A percentile compares a stretch with the other conserved stretches of the same genome.
These are phyloP conservation scores for Taphrina wiesneri DNA, from an alignment of 1,139 yeast species.

Conservation along the genomic window DNA sequence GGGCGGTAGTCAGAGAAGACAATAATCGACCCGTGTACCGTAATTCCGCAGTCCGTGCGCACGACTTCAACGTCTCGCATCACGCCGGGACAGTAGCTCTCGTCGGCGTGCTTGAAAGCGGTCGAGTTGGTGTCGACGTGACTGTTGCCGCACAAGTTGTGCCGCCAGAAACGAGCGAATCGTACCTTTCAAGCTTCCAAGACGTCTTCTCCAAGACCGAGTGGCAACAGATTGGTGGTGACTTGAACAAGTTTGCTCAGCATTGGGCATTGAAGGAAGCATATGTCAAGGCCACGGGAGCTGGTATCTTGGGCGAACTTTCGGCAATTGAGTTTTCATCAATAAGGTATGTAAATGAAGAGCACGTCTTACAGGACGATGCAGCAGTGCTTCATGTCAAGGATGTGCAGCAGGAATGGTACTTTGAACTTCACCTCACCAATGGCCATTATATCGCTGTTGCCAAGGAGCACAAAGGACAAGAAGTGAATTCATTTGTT, in stretches of 20 bases:
- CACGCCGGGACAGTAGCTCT: conserved; percentile 38
- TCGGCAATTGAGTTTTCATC: conserved; percentile 36
- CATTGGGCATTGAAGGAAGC: conserved; percentile 41
- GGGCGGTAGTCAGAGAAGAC: not conserved
- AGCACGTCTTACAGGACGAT: not conserved
- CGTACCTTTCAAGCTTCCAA: conserved; percentile 36
- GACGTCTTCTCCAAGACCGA: conserved; percentile 37
- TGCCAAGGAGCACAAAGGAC: not conserved
- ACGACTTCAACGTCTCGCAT: conserved; percentile 40
- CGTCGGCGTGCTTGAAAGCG: conserved; percentile 28
- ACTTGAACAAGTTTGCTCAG: conserved; percentile 27
- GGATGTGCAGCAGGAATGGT: not conserved
- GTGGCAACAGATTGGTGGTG: conserved; percentile 19
- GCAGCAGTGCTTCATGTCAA: not conserved
- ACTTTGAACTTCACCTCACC: not conserved
- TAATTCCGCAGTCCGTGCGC: conserved; percentile 11
- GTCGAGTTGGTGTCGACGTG: conserved; percentile 37
- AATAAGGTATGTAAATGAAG: conserved; percentile 25
- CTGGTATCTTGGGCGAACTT: conserved; percentile 38
- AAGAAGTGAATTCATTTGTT: not conserved
- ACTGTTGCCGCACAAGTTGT: conserved; percentile 13
- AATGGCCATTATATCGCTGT: conserved; percentile 10
- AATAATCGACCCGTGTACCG: conserved; percentile 3
- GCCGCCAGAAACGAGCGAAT: not conserved
- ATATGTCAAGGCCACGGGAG: conserved; percentile 40